phyloP scores from a whole-genome alignment of 2,329 filamentous ascomycete species.

The Hypoxylon sp. region DNA sequence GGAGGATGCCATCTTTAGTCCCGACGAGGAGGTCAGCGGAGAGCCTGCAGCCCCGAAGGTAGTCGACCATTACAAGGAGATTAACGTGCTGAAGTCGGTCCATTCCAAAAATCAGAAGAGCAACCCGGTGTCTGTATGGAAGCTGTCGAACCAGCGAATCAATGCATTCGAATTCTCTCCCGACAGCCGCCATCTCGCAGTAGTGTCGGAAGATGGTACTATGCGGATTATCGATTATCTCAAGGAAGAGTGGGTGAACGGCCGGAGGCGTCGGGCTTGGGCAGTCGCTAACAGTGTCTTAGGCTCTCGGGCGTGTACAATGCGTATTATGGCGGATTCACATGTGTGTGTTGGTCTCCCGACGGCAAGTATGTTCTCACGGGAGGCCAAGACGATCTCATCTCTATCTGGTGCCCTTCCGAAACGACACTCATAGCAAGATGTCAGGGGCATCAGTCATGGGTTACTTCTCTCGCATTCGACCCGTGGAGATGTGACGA shows the following conservation, averaged over 20 bases:
- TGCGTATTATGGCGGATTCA: conserved; percentile 92
- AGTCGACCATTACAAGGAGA: conserved; percentile 53
- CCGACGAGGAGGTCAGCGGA: conserved; percentile 46
- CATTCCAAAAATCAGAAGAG: conserved; percentile 92
- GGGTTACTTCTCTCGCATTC: conserved; percentile 92
- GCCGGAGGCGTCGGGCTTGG: neutral
- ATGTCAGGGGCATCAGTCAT: conserved; percentile 94
- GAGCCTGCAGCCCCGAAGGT: conserved; percentile 49
- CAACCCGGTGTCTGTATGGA: conserved; percentile 93
- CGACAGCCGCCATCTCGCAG: conserved; percentile 83
- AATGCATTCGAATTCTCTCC: conserved; percentile 94
- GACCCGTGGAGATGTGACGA: conserved; percentile 98
- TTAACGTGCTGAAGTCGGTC: conserved; percentile 88
- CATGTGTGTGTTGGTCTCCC: conserved; percentile 96
- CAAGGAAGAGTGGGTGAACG: conserved; percentile 83
- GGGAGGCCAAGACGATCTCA: conserved; percentile 92
- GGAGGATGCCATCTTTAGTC: conserved; percentile 65
- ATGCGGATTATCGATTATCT: conserved; percentile 91
- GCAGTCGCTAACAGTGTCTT: conserved; percentile 11
- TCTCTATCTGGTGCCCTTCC: conserved; percentile 92
- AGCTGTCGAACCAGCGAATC: conserved; percentile 87
- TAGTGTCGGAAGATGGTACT: conserved; percentile 90
- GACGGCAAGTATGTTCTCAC: conserved; percentile 96
- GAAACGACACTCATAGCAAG: conserved; percentile 87
- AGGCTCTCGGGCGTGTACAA: conserved; percentile 87